Base-by-base conservation (phyloP, 2,329 filamentous ascomycete genomes). In the Thermothelomyces thermophilus region DNA sequence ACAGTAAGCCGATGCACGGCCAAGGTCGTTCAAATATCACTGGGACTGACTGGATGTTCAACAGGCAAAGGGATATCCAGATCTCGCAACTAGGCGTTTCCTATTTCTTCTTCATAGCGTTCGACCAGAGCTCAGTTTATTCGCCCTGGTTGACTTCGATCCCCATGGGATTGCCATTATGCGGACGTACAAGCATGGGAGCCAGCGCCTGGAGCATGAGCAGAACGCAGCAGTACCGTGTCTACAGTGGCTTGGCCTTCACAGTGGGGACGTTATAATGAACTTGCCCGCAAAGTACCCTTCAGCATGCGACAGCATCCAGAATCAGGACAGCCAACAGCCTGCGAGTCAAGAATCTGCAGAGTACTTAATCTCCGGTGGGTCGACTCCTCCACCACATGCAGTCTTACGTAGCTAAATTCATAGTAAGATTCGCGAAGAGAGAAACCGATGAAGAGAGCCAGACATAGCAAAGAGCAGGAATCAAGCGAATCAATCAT, bases 61-160 rank as follows among this genome's bases (percentile, higher is more conserved):
- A 3, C 46, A 89, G 84, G 87, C 82, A 1, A 93, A 90, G 71
- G 88, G 88, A 2, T 93, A 89, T 60, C 87, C 88, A 0, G 88
- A 93, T 58, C 69, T 91, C 41, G 74, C 77, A 1, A 89, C 86
- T 0, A 73, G 85, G 7, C 73, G 74, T 14, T 83, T 91, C 46
- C 68, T 91, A 1, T 72, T 74, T 36, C 63, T 71, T 11, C 48
- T 89, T 1, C 73, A 76, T 33, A 63, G 58, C 0, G 65, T 64
- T 8, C 69, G 68, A 17, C 76, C 77, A 0, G 62, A 65, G 0
- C 65, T 85, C 19, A 77, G 79, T 2, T 76, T 87, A 6, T 74
- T 80, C 46, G 79, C 74, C 0, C 69, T 93, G 0, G 76, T 87
- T 1, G 88, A 94, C 60, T 87, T 79, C 52, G 87, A 93, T 58